A percentile compares a stretch with the other conserved stretches of the same genome.
Evolutionary conservation across 805 yeast genomes (phyloP).

Genomic region (Candida oleophila): DNA sequence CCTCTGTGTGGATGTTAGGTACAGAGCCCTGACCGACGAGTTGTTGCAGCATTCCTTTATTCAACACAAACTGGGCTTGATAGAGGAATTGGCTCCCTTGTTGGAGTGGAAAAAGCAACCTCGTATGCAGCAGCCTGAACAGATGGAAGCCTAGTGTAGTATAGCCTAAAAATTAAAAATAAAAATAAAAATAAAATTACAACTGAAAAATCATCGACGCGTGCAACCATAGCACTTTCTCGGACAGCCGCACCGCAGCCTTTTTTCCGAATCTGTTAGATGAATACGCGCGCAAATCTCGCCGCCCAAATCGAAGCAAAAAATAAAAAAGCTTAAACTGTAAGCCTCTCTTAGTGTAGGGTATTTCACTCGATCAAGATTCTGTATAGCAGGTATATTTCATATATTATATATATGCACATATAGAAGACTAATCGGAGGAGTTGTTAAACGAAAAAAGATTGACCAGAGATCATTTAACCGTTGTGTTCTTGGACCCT

Average conservation of each 20-base stretch:
- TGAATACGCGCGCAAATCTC: neutral
- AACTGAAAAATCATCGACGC: too few species aligned
- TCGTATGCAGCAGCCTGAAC: slow-evolving; percentile 1
- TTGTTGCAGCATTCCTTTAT: slow-evolving; percentile 75
- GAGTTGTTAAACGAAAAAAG: too few species aligned
- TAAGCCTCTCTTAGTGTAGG: neutral
- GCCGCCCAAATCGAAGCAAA: neutral
- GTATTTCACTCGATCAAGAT: neutral
- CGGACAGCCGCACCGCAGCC: neutral
- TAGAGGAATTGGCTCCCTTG: slow-evolving; percentile 57
- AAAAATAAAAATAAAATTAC: too few species aligned
- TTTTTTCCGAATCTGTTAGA: neutral
- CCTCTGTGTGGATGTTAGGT: slow-evolving; percentile 89
- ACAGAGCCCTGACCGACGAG: slow-evolving; percentile 89
- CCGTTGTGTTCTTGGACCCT: too few species aligned
- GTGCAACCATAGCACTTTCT: too few species aligned
- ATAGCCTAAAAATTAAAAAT: too few species aligned
- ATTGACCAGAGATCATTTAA: too few species aligned
- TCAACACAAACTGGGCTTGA: slow-evolving; percentile 56
- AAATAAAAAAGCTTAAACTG: neutral
- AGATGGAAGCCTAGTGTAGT: neutral
- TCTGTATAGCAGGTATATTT: neutral
- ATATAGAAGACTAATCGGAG: too few species aligned
- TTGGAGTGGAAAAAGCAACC: slow-evolving; percentile 47
- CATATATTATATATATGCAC: too few species aligned